Evolutionary conservation across 768 basidiomycete genomes (phyloP).

Genomic region (Naganishia friedmannii): DNA sequence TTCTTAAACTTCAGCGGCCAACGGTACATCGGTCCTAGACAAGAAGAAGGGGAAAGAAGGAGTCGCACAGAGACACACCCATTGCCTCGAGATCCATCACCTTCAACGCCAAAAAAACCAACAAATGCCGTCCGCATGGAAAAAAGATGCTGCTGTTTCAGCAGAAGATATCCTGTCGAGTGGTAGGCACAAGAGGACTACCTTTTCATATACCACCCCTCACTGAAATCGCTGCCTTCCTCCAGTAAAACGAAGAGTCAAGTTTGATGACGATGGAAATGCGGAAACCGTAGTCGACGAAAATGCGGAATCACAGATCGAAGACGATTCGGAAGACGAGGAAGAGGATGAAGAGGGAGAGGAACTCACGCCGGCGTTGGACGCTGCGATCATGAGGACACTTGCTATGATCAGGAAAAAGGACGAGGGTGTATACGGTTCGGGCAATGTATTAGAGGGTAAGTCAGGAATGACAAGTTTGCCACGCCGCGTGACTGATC

Average conservation of each 20-base stretch:
- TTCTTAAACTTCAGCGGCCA: too few species aligned
- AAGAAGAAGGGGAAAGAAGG: too few species aligned
- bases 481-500: neutral
- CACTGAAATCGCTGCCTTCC: neutral
- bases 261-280: constrained; percentile 16
- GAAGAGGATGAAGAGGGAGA: constrained; percentile 92
- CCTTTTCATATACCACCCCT: neutral
- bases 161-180: constrained; percentile 15
- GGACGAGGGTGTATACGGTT: constrained; percentile 81
- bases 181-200: neutral
- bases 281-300: constrained; percentile 6
- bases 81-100: too few species aligned
- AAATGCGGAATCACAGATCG: constrained; percentile 29
- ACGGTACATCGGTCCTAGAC: too few species aligned
- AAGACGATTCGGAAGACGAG: constrained; percentile 60
- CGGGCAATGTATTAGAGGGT: constrained; percentile 76
- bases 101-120: neutral
- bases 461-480: constrained; percentile 1
- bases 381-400: constrained; percentile 89
- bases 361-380: constrained; percentile 86
- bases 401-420: constrained; percentile 75
- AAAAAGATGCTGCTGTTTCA: constrained; percentile 3
- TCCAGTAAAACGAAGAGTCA: constrained; percentile 11
- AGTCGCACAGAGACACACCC: too few species aligned
- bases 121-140: constrained; percentile 20